A percentile compares a stretch with the other conserved stretches of the same genome.
These are phyloP conservation scores for Diaporthe sp. DNA, from an alignment of 2,329 filamentous ascomycete genomes.

Conservation along the genomic window DNA sequence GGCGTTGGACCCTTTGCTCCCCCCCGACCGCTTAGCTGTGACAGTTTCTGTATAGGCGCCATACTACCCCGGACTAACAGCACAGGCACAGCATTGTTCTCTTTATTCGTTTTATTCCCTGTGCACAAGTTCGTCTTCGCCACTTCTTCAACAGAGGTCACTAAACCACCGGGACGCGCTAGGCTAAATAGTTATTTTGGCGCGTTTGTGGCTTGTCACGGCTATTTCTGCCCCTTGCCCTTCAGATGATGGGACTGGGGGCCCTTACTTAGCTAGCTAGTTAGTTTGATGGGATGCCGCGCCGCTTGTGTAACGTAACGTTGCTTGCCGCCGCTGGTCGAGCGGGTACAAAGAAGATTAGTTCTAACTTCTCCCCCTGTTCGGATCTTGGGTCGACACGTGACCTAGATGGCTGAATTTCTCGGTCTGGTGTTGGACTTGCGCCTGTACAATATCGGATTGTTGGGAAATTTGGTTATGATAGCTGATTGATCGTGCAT, in stretches of 20 bases:
- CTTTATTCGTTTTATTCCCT: background rate
- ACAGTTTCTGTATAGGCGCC: background rate
- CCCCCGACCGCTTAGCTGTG: background rate
- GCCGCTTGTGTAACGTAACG: slow-evolving; percentile 10
- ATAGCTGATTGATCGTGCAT: too few species aligned
- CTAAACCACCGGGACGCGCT: background rate
- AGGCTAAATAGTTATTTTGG: background rate
- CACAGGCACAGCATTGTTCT: background rate
- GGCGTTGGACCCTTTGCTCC: background rate
- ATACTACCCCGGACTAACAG: background rate
- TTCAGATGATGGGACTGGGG: background rate
- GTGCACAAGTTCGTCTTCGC: background rate
- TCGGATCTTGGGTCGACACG: background rate
- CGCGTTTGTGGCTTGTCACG: slow-evolving; percentile 1
- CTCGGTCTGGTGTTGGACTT: slow-evolving; percentile 1
- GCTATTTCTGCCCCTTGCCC: background rate
- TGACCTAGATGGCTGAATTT: slow-evolving; percentile 16
- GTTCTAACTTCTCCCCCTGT: background rate
- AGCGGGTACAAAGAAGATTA: background rate
- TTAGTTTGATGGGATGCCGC: background rate
- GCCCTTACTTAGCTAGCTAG: background rate
- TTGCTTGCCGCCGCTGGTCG: slow-evolving; percentile 19
- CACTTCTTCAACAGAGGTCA: background rate
- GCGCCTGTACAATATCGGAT: background rate
- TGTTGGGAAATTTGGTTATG: background rate